Base-by-base conservation (phyloP, 805 yeast species). In the Sporopachydermia lactativora region DNA sequence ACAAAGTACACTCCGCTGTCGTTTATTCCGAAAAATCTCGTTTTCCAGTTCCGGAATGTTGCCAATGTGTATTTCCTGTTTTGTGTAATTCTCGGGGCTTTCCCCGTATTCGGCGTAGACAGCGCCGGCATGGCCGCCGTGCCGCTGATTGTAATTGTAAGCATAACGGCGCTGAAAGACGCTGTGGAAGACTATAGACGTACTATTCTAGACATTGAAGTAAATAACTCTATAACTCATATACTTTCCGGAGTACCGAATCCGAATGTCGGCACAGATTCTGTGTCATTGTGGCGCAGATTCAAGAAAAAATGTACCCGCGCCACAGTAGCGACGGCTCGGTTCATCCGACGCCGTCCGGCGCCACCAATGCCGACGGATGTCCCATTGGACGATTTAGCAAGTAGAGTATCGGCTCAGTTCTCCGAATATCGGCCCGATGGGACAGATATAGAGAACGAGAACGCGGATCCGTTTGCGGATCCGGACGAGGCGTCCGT, bases 181-280 rank as follows among this genome's bases (percentile, higher is more conserved):
- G 92, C 84, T 1, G 60, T 82, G 36, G 94, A 82, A 58, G 94
- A 82, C 57, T 80, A 83, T 5, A 65, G 85, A 56, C 69, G 94
- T 60, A 77, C 85, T 0, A 64, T 69, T 2, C 60, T 76, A 35
- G 94, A 82, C 59, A 59, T 78, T 54, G 85, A 81, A 56, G 74
- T 82, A 31, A 82, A 82, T 55, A 82, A 82, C 55, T 81, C 81
- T 39, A 61, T 66, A 24, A 79, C 86, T 0, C 85, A 80, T 54
- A 73, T 79, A 37, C 62, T 81, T 35, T 53, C 56, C 39, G 73
- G 79, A 39, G 51, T 73, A 36, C 59, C 59, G 19, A 82, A 82
- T 55, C 61, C 64, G 15, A 81, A 82, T 52, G 74, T 75, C 15
- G 65, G 70, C 31, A 77, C 72, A 46, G 86, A 77, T 49, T 70